Base-by-base conservation (phyloP, 345 rosid species). In the Hibiscus syriacus region DNA sequence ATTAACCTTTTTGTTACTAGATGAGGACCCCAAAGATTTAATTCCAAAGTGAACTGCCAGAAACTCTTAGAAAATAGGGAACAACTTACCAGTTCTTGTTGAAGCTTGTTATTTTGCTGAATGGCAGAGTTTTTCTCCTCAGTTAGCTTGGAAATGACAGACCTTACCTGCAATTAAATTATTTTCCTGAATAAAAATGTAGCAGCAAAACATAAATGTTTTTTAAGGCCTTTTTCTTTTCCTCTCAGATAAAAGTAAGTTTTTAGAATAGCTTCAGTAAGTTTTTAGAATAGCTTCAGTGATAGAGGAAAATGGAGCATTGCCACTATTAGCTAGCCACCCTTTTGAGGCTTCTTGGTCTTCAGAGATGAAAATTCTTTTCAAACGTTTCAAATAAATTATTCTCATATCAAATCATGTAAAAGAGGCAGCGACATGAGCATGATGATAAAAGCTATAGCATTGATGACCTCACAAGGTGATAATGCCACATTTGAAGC, bases 51-150 rank as follows among this genome's bases (percentile, higher is more conserved):
- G 11, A 12, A 17, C n/a, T 7, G 56, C 27, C 16, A 17, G 39
- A 26, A 27, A 65, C 27, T 5, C 68, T 26, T 36, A 50, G 17
- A 52, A 69, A 38, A 61, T 52, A 39, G 64, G 17, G 45, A 50
- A 61, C 38, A 50, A 5, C 77, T 84, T 78, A 90, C 96, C 92
- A 84, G 70, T 71, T 87, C 92, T 80, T 83, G 81, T 64, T 67
- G 89, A 77, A 89, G 87, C 74, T 72, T 75, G 71, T 70, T 81
- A 70, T 76, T 84, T 67, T 77, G 83, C 78, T 85, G 84, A 70
- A 82, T 46, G 48, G 80, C 76, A 61, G 80, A 74, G 59, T 81
- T 87, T 77, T 77, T 89, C 66, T 89, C 92, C 62, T 81, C 82
- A 0, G 83, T 85, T 72, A 90, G 80, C 86, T 81, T 85, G 41